Base-by-base conservation (phyloP, 352 stramenopile species). In the Globisporangium splendens region DNA sequence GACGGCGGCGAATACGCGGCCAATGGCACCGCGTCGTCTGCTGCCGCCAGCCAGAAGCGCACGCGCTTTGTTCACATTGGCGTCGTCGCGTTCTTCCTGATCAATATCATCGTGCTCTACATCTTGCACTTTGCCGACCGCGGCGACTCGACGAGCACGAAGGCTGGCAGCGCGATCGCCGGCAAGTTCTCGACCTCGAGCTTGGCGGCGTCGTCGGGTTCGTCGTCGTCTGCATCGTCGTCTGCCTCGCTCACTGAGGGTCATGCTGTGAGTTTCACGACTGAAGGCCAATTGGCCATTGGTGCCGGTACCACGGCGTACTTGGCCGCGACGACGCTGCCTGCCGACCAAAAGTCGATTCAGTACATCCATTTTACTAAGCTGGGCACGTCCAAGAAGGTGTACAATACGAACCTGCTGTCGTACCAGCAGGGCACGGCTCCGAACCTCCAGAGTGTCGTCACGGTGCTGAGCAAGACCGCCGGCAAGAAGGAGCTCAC, bases 51-150 rank as follows among this genome's bases (percentile, higher is more conserved):
- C 53, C 74, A 72, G 53, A 72, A 72, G 18, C 63, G 53, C 41
- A 17, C 73, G 61, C 77, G 70, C 50, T 50, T 63, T 33, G 47
- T 75, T 35, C 70, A 72, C 52, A 59, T 72, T 14, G 53, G 63
- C 56, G 53, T 85, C 53, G 72, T 50, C 38, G 46, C 69, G 62
- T 90, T 92, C 66, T 62, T 92, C 31, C 65, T 89, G 39, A 57
- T 87, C 75, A 92, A 92, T 72, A 70, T 92, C 74, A 85, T 93
- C 56, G 83, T 88, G 41, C 70, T 93, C 31, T 93, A 93, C 77
- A 67, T 90, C 41, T 61, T 93, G 43, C 83, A 93, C 72, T 93
- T 93, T 65, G 79, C 69, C 18, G 77, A 90, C 71, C 77, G 77
- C 56, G 74, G 67, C 50, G 62, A 56, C 54, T 72, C 59, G 41